A percentile compares a stretch with the other conserved stretches of the same genome.
Evolutionary conservation across 1,284 basidiomycete genomes (phyloP).

Genomic region (Irpex lacteus): DNA sequence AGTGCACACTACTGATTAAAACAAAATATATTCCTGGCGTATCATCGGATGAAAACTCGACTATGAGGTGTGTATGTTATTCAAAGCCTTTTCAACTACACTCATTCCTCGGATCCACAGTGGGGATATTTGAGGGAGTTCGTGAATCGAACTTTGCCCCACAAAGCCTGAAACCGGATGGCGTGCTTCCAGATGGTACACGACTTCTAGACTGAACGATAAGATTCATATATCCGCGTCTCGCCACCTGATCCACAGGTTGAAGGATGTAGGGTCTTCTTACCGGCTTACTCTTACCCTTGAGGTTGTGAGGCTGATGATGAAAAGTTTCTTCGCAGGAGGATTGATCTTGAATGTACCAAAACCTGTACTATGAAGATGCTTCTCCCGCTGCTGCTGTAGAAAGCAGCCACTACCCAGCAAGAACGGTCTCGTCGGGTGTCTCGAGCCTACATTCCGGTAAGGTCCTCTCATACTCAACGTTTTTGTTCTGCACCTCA

Average conservation of each 20-base stretch:
- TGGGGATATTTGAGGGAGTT: not conserved
- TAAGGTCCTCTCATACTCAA: not conserved
- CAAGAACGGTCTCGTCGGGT: not conserved
- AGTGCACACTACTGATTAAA: no score
- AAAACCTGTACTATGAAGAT: not conserved
- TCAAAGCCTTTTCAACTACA: not conserved
- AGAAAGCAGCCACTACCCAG: not conserved
- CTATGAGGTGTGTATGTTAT: not conserved
- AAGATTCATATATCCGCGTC: not conserved
- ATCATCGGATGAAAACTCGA: not conserved
- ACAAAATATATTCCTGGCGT: not conserved
- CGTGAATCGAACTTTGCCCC: not conserved
- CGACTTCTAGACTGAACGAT: not conserved
- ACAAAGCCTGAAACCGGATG: not conserved
- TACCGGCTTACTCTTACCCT: not conserved
- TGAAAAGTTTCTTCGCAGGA: not conserved
- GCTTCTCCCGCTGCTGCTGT: not conserved
- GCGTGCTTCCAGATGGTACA: not conserved
- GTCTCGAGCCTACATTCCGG: not conserved
- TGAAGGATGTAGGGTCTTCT: not conserved
- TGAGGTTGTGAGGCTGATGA: not conserved
- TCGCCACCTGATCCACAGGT: not conserved
- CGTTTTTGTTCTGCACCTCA: not conserved
- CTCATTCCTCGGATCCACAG: constrained; percentile 4
- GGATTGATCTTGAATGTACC: not conserved